These are phyloP conservation scores for Trichoderma guizhouense DNA, from an alignment of 2,329 filamentous ascomycete genomes.

Conservation along the genomic window DNA sequence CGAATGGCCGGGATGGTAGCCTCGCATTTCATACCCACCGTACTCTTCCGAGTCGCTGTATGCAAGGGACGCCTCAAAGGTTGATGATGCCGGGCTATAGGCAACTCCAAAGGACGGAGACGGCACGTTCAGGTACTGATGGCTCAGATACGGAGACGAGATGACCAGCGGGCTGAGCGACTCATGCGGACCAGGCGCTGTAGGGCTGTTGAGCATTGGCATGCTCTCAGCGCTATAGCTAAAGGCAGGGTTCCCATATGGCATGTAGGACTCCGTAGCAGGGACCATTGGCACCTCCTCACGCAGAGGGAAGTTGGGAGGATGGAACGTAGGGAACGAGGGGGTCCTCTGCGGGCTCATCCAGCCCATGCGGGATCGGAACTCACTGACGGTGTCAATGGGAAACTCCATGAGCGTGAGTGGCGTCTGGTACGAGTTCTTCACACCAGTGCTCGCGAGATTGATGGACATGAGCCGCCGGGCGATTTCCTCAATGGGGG, in stretches of 20 bases:
- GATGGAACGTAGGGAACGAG: slow-evolving; percentile 59
- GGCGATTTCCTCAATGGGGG: slow-evolving; percentile 83
- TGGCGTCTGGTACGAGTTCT: slow-evolving; percentile 58
- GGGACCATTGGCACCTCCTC: slow-evolving; percentile 45
- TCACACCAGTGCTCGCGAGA: slow-evolving; percentile 49
- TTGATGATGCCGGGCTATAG: slow-evolving; percentile 62
- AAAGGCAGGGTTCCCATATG: slow-evolving; percentile 57
- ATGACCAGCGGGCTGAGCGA: slow-evolving; percentile 54
- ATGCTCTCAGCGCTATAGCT: slow-evolving; percentile 63
- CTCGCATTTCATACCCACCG: slow-evolving; percentile 45
- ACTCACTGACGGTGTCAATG: slow-evolving; percentile 64
- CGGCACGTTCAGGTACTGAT: slow-evolving; percentile 61
- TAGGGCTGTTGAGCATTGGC: slow-evolving; percentile 51
- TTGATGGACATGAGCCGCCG: slow-evolving; percentile 69
- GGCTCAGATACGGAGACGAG: slow-evolving; percentile 52
- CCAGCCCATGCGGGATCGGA: slow-evolving; percentile 68
- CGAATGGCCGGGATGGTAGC: slow-evolving; percentile 43
- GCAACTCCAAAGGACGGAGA: slow-evolving; percentile 56
- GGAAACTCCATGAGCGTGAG: slow-evolving; percentile 69
- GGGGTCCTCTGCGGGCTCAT: slow-evolving; percentile 55
- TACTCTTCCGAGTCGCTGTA: slow-evolving; percentile 63
- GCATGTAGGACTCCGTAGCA: slow-evolving; percentile 44
- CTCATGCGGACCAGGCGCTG: slow-evolving; percentile 40
- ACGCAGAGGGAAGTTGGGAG: slow-evolving; percentile 48
- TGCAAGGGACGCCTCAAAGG: slow-evolving; percentile 58